Conservation (phyloP, 192 early-diverging fungal species). For the Backusella circina region DNA sequence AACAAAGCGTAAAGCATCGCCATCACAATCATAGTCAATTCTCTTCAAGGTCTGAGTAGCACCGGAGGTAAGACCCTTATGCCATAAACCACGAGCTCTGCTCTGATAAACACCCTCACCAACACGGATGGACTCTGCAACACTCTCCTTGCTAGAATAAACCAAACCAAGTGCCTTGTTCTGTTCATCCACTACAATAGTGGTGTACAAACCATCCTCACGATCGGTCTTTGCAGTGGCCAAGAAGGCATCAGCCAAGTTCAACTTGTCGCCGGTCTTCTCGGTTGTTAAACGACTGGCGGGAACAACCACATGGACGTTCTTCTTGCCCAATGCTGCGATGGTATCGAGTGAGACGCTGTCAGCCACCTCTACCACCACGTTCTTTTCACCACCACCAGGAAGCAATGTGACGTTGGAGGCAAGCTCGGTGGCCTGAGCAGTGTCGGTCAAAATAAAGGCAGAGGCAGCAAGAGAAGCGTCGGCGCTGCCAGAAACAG, state of each 20-base stretch:
- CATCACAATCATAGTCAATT: slow-evolving; percentile 88
- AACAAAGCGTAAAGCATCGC: slow-evolving; percentile 80
- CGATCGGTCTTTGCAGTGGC: slow-evolving; percentile 72
- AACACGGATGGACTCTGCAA: slow-evolving; percentile 74
- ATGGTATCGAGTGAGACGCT: slow-evolving; percentile 26
- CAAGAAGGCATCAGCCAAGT: slow-evolving; percentile 57
- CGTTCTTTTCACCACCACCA: slow-evolving; percentile 37
- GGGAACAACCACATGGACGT: slow-evolving; percentile 35
- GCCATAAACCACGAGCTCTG: slow-evolving; percentile 86
- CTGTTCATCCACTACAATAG: slow-evolving; percentile 90
- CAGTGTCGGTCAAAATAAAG: slow-evolving; percentile 17
- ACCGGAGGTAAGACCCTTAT: slow-evolving; percentile 94
- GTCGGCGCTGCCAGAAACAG: slow-evolving; percentile 18
- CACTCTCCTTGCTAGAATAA: slow-evolving; percentile 83
- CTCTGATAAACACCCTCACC: slow-evolving; percentile 92
- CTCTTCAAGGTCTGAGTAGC: slow-evolving; percentile 84
- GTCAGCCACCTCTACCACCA: slow-evolving; percentile 26
- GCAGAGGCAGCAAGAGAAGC: slow-evolving; percentile 27
- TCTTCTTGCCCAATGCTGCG: slow-evolving; percentile 25
- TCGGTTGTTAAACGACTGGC: slow-evolving; percentile 32
- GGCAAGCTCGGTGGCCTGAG: slow-evolving; percentile 18
- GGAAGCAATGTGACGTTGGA: slow-evolving; percentile 26
- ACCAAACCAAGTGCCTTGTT: slow-evolving; percentile 86
- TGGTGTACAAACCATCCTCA: slow-evolving; percentile 86
- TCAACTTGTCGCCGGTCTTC: slow-evolving; percentile 24